Evolutionary conservation across 805 yeast species (phyloP), one percentile per base, ranked within the genome.

Genomic region (Pichia rugopelliculosa): DNA sequence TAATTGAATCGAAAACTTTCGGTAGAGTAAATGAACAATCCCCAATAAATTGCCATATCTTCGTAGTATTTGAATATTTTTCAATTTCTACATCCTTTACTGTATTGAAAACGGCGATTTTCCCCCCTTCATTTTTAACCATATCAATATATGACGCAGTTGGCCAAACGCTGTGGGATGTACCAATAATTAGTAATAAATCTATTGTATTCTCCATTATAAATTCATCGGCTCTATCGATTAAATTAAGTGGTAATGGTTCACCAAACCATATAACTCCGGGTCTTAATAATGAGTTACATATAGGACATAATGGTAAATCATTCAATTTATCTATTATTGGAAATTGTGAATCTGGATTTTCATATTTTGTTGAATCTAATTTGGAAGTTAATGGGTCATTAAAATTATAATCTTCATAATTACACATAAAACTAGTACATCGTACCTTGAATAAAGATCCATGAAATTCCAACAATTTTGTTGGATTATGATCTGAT

Each of bases 181-280:
- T 87, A 2, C 96, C 96, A 8, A 89, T 77, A 15, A 89, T 95
- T 44, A 88, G 67, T 4, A 87, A 80, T 57, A 89, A 65, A 57
- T 88, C 96, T 21, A 86, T 82, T 6, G 64, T 64, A 23, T 69
- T 69, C 11, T 68, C 58, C 53, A 77, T 74, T 6, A 87, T 72
- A 56, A 85, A 88, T 39, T 76, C 78, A 65, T 88, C 96, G 6
- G 87, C 87, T 39, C 67, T 67, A 51, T 80, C 82, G 48, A 89
- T 75, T 12, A 73, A 74, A 42, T 66, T 66, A 46, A 86, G 62
- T 0, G 95, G 87, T 40, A 89, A 67, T 15, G 88, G 74, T 64
- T 89, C 97, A n/a, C 96, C 96, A 65, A 84, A 87, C 96, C 96
- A 89, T 6, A 88, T 90, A 3, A 89, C 95, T 0, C 93, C 96